Evolutionary conservation across 345 rosid species (phyloP), one percentile per base, ranked within the genome.

Genomic region (Linum trigynum): DNA sequence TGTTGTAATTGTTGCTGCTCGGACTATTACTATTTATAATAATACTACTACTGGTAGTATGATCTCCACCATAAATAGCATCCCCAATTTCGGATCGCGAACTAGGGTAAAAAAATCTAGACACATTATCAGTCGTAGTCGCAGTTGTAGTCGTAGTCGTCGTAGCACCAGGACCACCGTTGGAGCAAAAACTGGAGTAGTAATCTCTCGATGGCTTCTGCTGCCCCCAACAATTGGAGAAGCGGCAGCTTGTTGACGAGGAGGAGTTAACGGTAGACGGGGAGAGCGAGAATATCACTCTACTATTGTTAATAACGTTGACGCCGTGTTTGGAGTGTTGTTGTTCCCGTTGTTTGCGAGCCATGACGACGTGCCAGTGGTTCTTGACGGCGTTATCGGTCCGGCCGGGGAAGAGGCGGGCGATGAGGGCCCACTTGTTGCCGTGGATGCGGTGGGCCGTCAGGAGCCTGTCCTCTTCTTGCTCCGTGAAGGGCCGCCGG

Each of bases 301-400:
- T 23, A 23, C 32, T 23, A 23, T 23, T 23, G 32, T 23, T 23
- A 23, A 23, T 23, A 23, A 23, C 32, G 1, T 23, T 23, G 32
- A 23, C 32, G 32, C 1, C 1, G 32, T 23, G 32, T 68, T 68
- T 78, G 9, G 82, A 73, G 38, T 70, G 77, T 23, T 70, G 77
- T 23, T 23, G 32, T 23, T 84, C 83, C 55, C 91, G 70, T 56
- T 78, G 75, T 62, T 67, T 78, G 65, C 97, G 79, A 6, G 97
- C 98, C 97, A 90, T 92, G 57, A 92, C 84, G 40, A 92, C 96
- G 48, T 92, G 98, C 96, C 95, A 92, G 43, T 92, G 98, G 74
- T 92, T 92, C 90, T 92, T 92, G 45, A 92, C 97, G 0, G 97
- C 96, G 80, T 92, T 92, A 68, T 92, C 98, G 0, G 98, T 92